Evolutionary conservation across 2,329 filamentous ascomycete genomes (phyloP), one percentile per base, ranked within the genome.

Genomic region (Rhinocladiella mackenziei): DNA sequence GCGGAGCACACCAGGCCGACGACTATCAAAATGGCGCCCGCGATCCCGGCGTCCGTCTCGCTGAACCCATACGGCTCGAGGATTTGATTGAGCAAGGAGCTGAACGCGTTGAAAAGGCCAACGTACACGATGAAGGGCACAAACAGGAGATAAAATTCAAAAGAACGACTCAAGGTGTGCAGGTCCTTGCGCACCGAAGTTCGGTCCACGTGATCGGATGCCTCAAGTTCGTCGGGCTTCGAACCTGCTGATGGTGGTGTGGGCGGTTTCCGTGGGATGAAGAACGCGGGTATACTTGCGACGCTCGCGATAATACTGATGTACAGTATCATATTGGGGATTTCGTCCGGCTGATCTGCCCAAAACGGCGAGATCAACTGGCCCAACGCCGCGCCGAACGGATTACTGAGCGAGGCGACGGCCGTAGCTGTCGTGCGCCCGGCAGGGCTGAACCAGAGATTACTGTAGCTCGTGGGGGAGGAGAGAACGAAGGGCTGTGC

Each of bases 81-180:
- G 62, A 97, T 86, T 62, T 96, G 91, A 69, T 91, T 94, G 7
- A 97, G 75, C 1, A 97, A 78, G 1, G 85, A 85, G 37, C 89
- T 94, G 55, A 89, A 73, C 55, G 84, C 84, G 74, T 97, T 97
- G 80, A 98, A 98, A 70, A 92, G 83, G 58, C 85, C 89, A 50
- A 95, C 86, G 65, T 89, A 95, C 58, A 89, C 67, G 53, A 78
- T 70, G 67, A 91, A 97, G n/a, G 89, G 83, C 48, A 89, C 58
- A 50, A 89, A 71, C 54, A 96, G 67, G 51, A 95, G 76, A 76
- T 82, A 94, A 65, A 94, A 84, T 61, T 91, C 83, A 13, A 77
- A 71, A 4, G 80, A 85, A 22, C 60, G 62, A 34, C 74, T 60
- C 32, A 94, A 68, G 14, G 66, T 62, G 23, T 69, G 60, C 17